Evolutionary conservation across 306 rosid genomes (phyloP).

Genomic region (Styphnolobium japonicum): DNA sequence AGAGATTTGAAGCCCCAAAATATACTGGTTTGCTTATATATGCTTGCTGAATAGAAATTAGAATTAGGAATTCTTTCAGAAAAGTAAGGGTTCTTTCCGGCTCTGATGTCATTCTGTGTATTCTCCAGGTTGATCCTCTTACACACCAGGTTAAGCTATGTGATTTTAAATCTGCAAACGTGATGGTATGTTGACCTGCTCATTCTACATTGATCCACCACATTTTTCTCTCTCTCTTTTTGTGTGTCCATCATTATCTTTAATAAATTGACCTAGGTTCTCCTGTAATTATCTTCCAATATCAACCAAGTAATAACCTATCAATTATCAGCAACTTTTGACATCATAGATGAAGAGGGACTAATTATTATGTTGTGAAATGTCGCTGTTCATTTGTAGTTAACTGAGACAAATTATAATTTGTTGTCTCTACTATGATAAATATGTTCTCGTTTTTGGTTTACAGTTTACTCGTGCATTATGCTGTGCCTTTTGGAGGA

Average conservation of each 20-base stretch:
- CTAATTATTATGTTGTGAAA: neutral
- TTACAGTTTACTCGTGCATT: neutral
- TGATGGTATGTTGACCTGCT: slow-evolving; percentile 54
- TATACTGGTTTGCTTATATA: slow-evolving; percentile 52
- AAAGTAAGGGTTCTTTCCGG: no score
- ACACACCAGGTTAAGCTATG: slow-evolving; percentile 74
- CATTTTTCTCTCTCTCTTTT: neutral
- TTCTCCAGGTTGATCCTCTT: slow-evolving; percentile 71
- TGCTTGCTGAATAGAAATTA: neutral
- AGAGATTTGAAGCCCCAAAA: slow-evolving; percentile 82
- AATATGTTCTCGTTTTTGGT: neutral
- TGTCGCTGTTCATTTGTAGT: neutral
- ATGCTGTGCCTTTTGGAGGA: neutral
- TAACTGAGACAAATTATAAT: neutral
- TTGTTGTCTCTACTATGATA: neutral
- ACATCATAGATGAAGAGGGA: neutral
- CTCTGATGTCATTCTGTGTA: slow-evolving; percentile 14
- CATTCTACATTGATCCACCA: neutral
- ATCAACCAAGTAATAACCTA: neutral
- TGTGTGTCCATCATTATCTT: neutral
- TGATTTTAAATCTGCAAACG: slow-evolving; percentile 84
- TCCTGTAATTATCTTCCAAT: neutral
- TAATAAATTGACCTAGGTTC: neutral
- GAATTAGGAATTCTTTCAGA: neutral
- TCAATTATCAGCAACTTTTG: neutral